Evolutionary conservation across 1,139 yeast genomes (phyloP), one percentile per base, ranked within the genome.

Genomic region (Meyerozyma carpophila): DNA sequence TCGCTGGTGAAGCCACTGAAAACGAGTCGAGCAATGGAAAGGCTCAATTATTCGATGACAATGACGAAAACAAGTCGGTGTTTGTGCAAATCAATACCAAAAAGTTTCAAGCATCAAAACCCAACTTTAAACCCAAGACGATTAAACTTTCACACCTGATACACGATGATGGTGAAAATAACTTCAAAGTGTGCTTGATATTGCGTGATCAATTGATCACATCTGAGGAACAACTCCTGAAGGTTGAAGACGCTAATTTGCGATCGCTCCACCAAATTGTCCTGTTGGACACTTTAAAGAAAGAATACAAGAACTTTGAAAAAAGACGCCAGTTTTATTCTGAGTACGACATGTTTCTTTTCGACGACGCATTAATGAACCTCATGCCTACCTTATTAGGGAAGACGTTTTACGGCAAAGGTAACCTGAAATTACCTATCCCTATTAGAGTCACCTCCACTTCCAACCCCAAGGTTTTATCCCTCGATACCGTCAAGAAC

Each of bases 351-450:
- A 55, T 90, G 48, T 88, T 93, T 61, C 62, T 93, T 42, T 82
- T 88, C 41, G 98, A 93, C 65, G 96, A 90, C 53, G 82, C 85
- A 36, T 73, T 91, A 41, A 73, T 89, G 45, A 82, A 90, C 42
- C 72, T 87, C 49, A 74, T 91, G 68, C 98, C 98, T 43, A 81
- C 83, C 52, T 67, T 85, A 38, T 70, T 93, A 51, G 96, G 97
- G 42, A 88, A 88, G 65, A 73, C 79, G 4, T 93, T 90, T 59
- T 86, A 83, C 62, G 62, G 56, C 31, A 70, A 71, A 47, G 65
- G 73, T 37, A 70, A 73, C 45, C 62, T 68, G 47, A 87, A 87
- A 59, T 63, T 82, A 27, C 98, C 98, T 36, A 61, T 90, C 42
- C 82, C 95, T 16, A 73, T 91, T 42, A 77, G 74, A 57, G 68